These are phyloP conservation scores for Taphrina wiesneri DNA, from an alignment of 1,139 yeast species.

Conservation along the genomic window DNA sequence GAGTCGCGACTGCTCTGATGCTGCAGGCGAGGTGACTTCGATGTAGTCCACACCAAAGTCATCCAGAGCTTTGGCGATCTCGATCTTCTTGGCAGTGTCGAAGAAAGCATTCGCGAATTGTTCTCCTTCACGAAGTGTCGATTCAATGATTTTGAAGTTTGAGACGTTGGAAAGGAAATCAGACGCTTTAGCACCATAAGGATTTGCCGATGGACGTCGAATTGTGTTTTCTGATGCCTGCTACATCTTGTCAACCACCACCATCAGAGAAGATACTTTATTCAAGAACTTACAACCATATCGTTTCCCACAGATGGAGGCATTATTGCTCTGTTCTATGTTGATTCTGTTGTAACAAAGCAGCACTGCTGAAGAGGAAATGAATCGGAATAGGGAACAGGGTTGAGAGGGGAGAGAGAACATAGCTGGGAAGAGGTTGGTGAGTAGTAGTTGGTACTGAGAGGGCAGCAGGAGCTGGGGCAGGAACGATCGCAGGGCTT, in stretches of 20 bases:
- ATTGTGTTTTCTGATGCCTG: constrained; percentile 23
- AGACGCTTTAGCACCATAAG: constrained; percentile 94
- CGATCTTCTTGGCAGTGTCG: constrained; percentile 91
- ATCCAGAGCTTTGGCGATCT: constrained; percentile 94
- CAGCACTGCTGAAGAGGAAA: background rate
- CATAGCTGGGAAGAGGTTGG: background rate
- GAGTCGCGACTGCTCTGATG: constrained; percentile 85
- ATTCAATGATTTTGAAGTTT: constrained; percentile 88
- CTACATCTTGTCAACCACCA: constrained; percentile 1
- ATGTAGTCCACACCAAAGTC: constrained; percentile 98
- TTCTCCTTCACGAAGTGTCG: constrained; percentile 97
- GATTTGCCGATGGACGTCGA: constrained; percentile 44
- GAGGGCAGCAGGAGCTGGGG: constrained; percentile 5
- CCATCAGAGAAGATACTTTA: background rate
- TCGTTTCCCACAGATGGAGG: constrained; percentile 33
- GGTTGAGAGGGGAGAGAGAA: background rate
- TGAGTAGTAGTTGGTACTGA: too few relatives aligned
- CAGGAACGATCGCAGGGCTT: constrained; percentile 3
- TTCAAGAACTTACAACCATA: constrained; percentile 17
- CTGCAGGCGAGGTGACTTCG: constrained; percentile 96
- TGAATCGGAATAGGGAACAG: background rate
- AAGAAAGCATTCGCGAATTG: constrained; percentile 98
- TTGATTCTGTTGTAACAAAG: background rate
- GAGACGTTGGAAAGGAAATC: constrained; percentile 88
- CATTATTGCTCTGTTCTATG: constrained; percentile 1